Evolutionary conservation across 768 basidiomycete genomes (phyloP).

Genomic region (Boletus eberwhitei): DNA sequence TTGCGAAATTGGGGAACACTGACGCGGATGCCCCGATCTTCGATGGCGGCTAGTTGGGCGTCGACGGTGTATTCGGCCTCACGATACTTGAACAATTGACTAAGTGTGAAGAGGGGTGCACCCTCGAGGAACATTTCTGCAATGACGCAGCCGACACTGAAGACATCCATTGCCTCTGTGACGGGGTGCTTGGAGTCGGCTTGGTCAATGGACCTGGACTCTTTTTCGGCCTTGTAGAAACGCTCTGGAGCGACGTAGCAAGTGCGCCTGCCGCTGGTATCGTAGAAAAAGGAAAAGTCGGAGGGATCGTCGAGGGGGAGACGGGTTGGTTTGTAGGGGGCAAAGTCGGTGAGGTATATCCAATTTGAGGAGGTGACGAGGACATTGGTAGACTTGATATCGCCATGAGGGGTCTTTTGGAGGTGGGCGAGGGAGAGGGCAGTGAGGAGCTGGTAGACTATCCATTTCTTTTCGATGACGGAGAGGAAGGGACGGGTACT

Average conservation of each 20-base stretch:
- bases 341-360: conserved; percentile 94
- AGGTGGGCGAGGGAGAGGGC: conserved; percentile 80
- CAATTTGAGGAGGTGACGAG: conserved; percentile 96
- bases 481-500: conserved; percentile 96
- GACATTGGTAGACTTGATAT: conserved; percentile 97
- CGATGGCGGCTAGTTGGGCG: conserved; percentile 64
- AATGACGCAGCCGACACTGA: conserved; percentile 91
- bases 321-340: conserved; percentile 90
- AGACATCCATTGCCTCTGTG: conserved; percentile 97
- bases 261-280: conserved; percentile 87
- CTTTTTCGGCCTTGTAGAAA: conserved; percentile 81
- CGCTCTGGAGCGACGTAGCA: conserved; percentile 97
- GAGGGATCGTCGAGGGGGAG: conserved; percentile 95
- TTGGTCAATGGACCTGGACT: conserved; percentile 52
- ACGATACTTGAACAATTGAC: conserved; percentile 92
- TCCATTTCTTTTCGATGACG: conserved; percentile 95
- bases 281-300: conserved; percentile 97
- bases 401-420: conserved; percentile 91
- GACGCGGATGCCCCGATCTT: conserved; percentile 80
- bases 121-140: conserved; percentile 97
- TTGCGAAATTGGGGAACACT: conserved; percentile 28
- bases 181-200: conserved; percentile 67
- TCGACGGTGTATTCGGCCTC: conserved; percentile 82
- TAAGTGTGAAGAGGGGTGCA: conserved; percentile 86
- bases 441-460: conserved; percentile 87